Conservation (phyloP, 768 basidiomycete species). For the Suillus cothurnatus region DNA sequence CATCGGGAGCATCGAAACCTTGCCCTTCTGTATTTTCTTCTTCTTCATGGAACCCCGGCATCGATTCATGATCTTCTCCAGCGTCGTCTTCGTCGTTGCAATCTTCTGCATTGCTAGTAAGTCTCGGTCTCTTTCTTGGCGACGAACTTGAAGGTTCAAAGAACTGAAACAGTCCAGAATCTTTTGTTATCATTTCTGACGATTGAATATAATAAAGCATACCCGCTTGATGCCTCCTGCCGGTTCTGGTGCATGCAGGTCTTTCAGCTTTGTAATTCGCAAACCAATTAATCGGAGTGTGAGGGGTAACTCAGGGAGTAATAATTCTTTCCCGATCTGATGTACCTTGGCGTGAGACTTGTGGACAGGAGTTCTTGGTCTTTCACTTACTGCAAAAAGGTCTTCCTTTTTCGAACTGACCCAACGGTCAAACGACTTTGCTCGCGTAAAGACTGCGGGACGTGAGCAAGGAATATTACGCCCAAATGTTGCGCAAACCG, state of each 20-base stretch:
- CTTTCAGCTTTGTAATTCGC: constrained; percentile 86
- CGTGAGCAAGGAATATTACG: constrained; percentile 5
- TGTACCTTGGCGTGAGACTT: neutral
- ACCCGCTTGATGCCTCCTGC: constrained; percentile 74
- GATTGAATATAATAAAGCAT: constrained; percentile 20
- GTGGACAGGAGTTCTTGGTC: constrained; percentile 11
- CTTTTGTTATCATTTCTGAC: neutral
- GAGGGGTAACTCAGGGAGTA: constrained; percentile 79
- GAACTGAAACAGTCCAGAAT: constrained; percentile 45
- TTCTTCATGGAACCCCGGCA: constrained; percentile 57
- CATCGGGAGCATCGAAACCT: constrained; percentile 12
- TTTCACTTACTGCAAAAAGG: constrained; percentile 62
- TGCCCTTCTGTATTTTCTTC: constrained; percentile 36
- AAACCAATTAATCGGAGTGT: constrained; percentile 86
- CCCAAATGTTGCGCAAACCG: neutral
- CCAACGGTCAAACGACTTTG: constrained; percentile 77
- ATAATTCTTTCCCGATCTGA: constrained; percentile 79
- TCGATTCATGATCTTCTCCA: constrained; percentile 34
- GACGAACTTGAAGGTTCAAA: constrained; percentile 45
- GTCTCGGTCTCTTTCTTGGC: constrained; percentile 45
- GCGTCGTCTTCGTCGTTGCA: constrained; percentile 27
- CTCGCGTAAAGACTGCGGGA: constrained; percentile 71
- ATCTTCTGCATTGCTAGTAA: constrained; percentile 19
- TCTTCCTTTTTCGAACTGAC: constrained; percentile 77
- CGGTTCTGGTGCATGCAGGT: constrained; percentile 55